These are phyloP conservation scores for Entamoeba invadens DNA, from an alignment of 208 protist species.

Conservation along the genomic window DNA sequence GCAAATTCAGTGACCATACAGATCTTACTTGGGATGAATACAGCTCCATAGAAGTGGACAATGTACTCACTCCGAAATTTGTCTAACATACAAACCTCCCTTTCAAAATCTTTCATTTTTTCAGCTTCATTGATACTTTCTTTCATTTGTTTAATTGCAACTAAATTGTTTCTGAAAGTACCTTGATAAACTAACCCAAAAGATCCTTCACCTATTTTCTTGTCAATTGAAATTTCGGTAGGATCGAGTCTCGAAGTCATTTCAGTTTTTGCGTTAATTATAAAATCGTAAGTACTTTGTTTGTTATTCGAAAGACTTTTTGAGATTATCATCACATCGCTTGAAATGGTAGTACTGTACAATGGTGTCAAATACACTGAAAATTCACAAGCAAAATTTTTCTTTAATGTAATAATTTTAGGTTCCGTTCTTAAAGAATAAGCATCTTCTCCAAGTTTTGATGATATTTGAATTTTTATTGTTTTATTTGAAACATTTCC, in stretches of 20 bases:
- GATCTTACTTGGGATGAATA: no score
- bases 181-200: not conserved
- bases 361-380: not conserved
- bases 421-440: not conserved
- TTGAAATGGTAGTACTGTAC: not conserved
- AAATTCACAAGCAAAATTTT: not conserved
- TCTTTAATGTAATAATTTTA: not conserved
- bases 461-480: not conserved
- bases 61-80: no score
- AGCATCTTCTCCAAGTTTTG: not conserved
- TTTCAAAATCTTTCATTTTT: no score
- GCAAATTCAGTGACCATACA: no score
- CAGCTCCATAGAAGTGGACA: no score
- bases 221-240: not conserved
- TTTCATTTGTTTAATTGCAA: no score
- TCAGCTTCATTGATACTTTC: not conserved
- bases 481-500: not conserved
- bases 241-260: not conserved
- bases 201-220: not conserved
- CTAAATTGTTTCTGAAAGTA: not conserved
- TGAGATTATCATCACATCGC: not conserved
- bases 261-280: not conserved
- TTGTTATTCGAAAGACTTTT: not conserved
- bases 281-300: not conserved
- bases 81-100: no score